Conservation (phyloP, 352 stramenopile genomes). For the Globisporangium splendens region DNA sequence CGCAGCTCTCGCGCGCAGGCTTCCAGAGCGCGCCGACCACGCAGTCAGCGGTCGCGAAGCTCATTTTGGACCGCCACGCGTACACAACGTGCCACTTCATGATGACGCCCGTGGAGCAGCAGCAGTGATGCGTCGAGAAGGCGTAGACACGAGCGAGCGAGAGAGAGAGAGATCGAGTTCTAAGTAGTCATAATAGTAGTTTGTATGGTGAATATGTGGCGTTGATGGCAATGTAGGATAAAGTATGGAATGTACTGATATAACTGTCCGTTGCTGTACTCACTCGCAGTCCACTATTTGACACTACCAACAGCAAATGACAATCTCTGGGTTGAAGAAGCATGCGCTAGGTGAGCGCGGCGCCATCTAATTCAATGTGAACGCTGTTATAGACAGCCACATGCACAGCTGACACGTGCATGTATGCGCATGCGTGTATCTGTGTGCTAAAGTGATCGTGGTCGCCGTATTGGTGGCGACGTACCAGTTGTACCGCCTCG, state of each 20-base stretch:
- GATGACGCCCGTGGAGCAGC: constrained; percentile 23
- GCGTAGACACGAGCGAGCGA: constrained; percentile 3
- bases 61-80: constrained; percentile 57
- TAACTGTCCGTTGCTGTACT: no score
- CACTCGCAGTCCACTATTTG: neutral
- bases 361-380: neutral
- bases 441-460: constrained; percentile 35
- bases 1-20: neutral
- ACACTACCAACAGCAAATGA: neutral
- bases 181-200: neutral
- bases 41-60: constrained; percentile 34
- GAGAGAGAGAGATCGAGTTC: neutral
- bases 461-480: constrained; percentile 53
- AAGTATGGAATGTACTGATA: no score
- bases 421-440: neutral
- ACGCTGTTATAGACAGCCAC: neutral
- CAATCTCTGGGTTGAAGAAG: constrained; percentile 18
- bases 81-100: constrained; percentile 50
- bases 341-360: constrained; percentile 31
- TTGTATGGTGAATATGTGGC: no score
- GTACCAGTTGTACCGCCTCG: constrained; percentile 57
- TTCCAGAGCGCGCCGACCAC: neutral
- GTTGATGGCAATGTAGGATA: no score
- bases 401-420: neutral
- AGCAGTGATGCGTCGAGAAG: constrained; percentile 17